These are phyloP conservation scores for Combretum micranthum DNA, from an alignment of 345 rosid genomes.

Conservation along the genomic window DNA sequence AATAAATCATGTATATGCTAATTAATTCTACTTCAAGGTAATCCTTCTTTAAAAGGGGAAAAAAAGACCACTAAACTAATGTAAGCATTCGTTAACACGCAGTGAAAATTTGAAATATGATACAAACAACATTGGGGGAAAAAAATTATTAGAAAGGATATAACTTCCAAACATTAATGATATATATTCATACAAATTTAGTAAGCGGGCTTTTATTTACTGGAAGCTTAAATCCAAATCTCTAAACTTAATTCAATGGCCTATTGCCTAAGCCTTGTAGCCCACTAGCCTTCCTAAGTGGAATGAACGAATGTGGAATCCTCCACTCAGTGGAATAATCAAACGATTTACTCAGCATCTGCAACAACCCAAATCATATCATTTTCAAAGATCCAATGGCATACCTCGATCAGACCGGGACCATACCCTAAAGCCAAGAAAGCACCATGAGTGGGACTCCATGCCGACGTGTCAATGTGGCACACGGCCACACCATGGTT, in stretches of 20 bases:
- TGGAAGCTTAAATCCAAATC: not conserved
- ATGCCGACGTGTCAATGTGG: constrained; percentile 40
- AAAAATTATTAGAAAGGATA: not conserved
- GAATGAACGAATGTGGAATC: no score
- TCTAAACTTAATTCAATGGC: not conserved
- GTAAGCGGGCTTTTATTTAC: constrained; percentile 2
- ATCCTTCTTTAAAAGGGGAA: no score
- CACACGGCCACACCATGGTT: constrained; percentile 47
- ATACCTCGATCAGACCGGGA: constrained; percentile 44
- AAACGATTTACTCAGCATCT: not conserved
- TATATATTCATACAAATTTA: not conserved
- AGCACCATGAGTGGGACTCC: constrained; percentile 45
- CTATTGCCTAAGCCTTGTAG: no score
- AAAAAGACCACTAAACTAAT: not conserved
- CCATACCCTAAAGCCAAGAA: constrained; percentile 31
- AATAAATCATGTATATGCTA: no score
- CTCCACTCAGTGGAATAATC: no score
- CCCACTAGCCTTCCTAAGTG: no score
- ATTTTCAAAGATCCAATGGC: constrained; percentile 51
- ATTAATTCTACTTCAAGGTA: no score
- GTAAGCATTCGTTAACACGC: no score
- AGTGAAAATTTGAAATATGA: not conserved
- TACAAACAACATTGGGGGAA: not conserved
- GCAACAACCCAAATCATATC: constrained; percentile 40
- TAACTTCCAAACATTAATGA: not conserved